These are phyloP conservation scores for Lipomyces yamadae DNA, from an alignment of 805 yeast genomes.

Conservation along the genomic window DNA sequence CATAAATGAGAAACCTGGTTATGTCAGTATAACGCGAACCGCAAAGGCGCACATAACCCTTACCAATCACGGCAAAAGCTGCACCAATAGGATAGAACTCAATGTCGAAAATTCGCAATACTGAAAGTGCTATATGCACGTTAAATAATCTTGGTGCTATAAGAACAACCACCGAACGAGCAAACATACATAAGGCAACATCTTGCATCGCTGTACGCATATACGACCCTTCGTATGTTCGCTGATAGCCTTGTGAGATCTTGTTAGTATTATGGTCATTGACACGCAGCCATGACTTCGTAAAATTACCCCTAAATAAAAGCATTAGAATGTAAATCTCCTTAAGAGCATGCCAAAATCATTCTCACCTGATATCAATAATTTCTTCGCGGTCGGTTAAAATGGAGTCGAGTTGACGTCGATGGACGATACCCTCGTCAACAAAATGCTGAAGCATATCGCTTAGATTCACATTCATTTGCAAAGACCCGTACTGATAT, in stretches of 20 bases:
- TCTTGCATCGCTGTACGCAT: conserved; percentile 72
- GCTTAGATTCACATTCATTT: not conserved
- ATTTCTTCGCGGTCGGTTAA: conserved; percentile 31
- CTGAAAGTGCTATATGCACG: conserved; percentile 22
- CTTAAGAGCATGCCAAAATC: not conserved
- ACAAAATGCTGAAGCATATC: conserved; percentile 11
- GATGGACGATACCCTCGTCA: conserved; percentile 23
- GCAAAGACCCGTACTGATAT: not conserved
- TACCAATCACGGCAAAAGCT: conserved; percentile 31
- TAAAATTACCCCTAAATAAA: not conserved
- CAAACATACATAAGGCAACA: conserved; percentile 56
- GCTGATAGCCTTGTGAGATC: conserved; percentile 48
- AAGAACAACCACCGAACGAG: not conserved
- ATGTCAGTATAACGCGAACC: not conserved
- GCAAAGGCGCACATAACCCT: not conserved
- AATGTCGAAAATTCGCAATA: conserved; percentile 34
- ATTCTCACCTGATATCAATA: conserved; percentile 34
- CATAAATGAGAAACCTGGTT: conserved; percentile 28
- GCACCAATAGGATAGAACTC: conserved; percentile 39
- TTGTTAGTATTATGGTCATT: not conserved
- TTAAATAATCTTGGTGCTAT: not conserved
- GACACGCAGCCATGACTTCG: conserved; percentile 5
- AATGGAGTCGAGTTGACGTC: conserved; percentile 14
- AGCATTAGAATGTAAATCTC: conserved; percentile 20
- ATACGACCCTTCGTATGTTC: conserved; percentile 87